These are phyloP conservation scores for Cladosporium cucumerinum DNA, from an alignment of 2,329 filamentous ascomycete species.

Conservation along the genomic window DNA sequence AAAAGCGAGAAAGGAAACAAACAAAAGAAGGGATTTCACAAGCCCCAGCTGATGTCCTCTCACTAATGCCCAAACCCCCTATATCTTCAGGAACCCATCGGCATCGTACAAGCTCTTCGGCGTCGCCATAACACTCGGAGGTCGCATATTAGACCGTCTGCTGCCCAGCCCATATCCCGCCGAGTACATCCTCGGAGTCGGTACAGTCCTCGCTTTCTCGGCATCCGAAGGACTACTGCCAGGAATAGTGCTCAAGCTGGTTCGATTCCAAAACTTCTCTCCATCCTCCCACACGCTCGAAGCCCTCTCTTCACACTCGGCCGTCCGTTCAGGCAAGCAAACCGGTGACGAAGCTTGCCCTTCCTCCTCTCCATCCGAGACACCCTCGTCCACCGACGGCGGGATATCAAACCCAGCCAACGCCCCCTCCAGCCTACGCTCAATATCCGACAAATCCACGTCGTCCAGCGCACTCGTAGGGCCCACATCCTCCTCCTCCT, in stretches of 20 bases:
- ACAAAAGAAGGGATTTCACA: neutral
- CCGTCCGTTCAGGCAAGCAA: neutral
- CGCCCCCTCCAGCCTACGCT: slow-evolving; percentile 27
- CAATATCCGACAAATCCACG: slow-evolving; percentile 24
- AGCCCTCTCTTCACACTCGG: slow-evolving; percentile 27
- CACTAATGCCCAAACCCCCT: neutral
- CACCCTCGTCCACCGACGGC: slow-evolving; percentile 8
- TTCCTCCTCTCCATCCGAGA: neutral
- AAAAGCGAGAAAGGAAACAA: neutral
- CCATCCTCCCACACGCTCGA: slow-evolving; percentile 39
- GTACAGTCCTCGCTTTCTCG: neutral
- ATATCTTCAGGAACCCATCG: slow-evolving; percentile 35
- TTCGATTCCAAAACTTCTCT: slow-evolving; percentile 30
- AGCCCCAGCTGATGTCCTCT: neutral
- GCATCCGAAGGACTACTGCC: slow-evolving; percentile 8
- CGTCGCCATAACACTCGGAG: slow-evolving; percentile 30
- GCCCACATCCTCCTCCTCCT: slow-evolving; percentile 8
- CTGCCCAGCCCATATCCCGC: neutral
- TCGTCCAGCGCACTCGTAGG: slow-evolving; percentile 25
- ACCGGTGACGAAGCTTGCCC: neutral
- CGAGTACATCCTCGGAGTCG: slow-evolving; percentile 10
- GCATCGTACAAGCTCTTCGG: slow-evolving; percentile 48
- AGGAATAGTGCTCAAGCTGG: slow-evolving; percentile 5
- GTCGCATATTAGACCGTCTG: slow-evolving; percentile 12
- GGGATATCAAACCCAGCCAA: slow-evolving; percentile 25